Conservation (phyloP, 352 stramenopile genomes). For the Phytopythium ostracodes region DNA sequence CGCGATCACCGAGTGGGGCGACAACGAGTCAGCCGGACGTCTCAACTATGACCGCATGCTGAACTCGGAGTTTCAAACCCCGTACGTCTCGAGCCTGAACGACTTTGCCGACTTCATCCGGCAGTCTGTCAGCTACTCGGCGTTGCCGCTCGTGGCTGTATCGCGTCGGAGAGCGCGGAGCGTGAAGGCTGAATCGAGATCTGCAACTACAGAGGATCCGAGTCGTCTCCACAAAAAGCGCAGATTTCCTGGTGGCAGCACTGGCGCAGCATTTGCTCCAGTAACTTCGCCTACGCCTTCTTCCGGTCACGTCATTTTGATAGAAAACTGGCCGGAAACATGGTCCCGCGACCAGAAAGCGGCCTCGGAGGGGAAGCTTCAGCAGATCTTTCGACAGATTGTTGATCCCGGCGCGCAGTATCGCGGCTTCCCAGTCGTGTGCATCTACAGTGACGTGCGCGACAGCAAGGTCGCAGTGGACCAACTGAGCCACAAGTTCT, state of each 20-base stretch:
- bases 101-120: conserved; percentile 82
- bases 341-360: conserved; percentile 35
- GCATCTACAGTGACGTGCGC: conserved; percentile 79
- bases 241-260: conserved; percentile 12
- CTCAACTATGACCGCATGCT: conserved; percentile 53
- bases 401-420: conserved; percentile 26
- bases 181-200: neutral
- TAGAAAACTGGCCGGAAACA: conserved; percentile 72
- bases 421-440: conserved; percentile 55
- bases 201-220: neutral
- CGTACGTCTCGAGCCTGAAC: conserved; percentile 48
- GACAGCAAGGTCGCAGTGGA: conserved; percentile 67
- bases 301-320: conserved; percentile 50
- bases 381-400: conserved; percentile 46
- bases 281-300: neutral
- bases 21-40: conserved; percentile 53
- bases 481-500: conserved; percentile 67
- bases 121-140: conserved; percentile 62
- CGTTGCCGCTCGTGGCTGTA: conserved; percentile 27
- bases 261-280: neutral
- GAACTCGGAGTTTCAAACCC: conserved; percentile 40
- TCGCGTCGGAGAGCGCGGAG: neutral
- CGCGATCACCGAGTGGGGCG: conserved; percentile 62
- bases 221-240: conserved; percentile 10
- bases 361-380: conserved; percentile 50